Conservation (phyloP, 1,284 basidiomycete species). For the Inonotus hispidus region DNA sequence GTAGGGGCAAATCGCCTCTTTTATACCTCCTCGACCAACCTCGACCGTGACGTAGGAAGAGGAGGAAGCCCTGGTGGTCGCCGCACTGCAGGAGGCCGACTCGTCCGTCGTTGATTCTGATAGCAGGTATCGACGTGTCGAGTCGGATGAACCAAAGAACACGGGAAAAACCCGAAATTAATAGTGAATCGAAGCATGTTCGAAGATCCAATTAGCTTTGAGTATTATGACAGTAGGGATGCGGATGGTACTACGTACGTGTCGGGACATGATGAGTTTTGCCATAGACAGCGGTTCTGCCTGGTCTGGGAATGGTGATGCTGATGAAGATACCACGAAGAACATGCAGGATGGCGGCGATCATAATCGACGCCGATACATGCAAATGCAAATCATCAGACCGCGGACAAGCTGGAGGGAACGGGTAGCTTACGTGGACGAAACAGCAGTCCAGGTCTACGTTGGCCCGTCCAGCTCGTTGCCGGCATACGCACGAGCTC, state of each 20-base stretch:
- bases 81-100: not conserved
- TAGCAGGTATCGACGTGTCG: not conserved
- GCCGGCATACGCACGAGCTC: slow-evolving; percentile 30
- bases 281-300: slow-evolving; percentile 32
- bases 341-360: not conserved
- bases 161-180: not conserved
- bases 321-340: slow-evolving; percentile 14
- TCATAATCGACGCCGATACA: not conserved
- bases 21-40: slow-evolving; percentile 14
- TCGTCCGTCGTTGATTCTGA: slow-evolving; percentile 9
- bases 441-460: slow-evolving; percentile 21
- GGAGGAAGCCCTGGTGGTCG: slow-evolving; percentile 13
- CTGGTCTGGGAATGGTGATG: slow-evolving; percentile 24
- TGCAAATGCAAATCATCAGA: not conserved
- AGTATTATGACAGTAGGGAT: not conserved
- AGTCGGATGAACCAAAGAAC: not conserved
- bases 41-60: slow-evolving; percentile 9
- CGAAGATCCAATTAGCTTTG: not conserved
- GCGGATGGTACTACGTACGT: slow-evolving; percentile 25
- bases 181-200: not conserved
- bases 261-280: slow-evolving; percentile 33
- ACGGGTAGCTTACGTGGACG: slow-evolving; percentile 18
- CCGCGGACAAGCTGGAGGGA: not conserved
- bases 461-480: slow-evolving; percentile 21
- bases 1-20: not conserved